These are phyloP conservation scores for Comarum palustre DNA, from an alignment of 306 rosid genomes.

Conservation along the genomic window DNA sequence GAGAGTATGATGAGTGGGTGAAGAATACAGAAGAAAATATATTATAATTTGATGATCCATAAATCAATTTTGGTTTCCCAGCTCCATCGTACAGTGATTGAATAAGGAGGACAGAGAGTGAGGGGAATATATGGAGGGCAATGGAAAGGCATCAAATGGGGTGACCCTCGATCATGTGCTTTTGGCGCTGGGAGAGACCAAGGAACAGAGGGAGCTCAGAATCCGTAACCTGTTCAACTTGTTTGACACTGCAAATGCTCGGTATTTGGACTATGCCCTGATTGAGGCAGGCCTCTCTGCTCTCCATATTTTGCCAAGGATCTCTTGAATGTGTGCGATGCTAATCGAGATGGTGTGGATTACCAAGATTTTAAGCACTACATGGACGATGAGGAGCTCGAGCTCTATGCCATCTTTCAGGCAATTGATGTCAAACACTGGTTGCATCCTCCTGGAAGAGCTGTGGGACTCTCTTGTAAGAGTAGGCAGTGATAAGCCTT, in stretches of 20 bases:
- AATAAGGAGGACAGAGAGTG: background rate
- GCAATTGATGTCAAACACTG: slow-evolving; percentile 80
- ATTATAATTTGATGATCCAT: background rate
- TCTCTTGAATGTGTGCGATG: slow-evolving; percentile 64
- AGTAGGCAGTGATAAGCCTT: slow-evolving; percentile 74
- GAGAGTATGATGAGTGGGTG: slow-evolving; percentile 1
- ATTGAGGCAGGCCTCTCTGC: slow-evolving; percentile 70
- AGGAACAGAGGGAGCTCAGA: slow-evolving; percentile 63
- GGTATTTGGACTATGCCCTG: slow-evolving; percentile 51
- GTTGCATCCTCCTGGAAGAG: slow-evolving; percentile 78
- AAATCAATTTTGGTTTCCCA: background rate
- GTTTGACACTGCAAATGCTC: slow-evolving; percentile 59
- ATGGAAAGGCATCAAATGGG: slow-evolving; percentile 20
- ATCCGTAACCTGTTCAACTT: slow-evolving; percentile 54
- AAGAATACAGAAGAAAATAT: background rate
- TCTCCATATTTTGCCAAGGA: slow-evolving; percentile 72
- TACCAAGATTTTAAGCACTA: slow-evolving; percentile 64
- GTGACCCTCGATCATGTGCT: slow-evolving; percentile 79
- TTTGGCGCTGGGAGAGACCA: slow-evolving; percentile 69
- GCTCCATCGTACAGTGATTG: background rate
- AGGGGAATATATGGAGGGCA: background rate
- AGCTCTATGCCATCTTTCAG: slow-evolving; percentile 79
- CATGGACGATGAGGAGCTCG: slow-evolving; percentile 85
- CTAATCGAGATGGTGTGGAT: slow-evolving; percentile 69
- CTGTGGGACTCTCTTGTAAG: slow-evolving; percentile 75